A percentile compares a stretch with the other conserved stretches of the same genome.
Conservation (phyloP, 2,329 filamentous ascomycete species). For the Alternaria sp. region DNA sequence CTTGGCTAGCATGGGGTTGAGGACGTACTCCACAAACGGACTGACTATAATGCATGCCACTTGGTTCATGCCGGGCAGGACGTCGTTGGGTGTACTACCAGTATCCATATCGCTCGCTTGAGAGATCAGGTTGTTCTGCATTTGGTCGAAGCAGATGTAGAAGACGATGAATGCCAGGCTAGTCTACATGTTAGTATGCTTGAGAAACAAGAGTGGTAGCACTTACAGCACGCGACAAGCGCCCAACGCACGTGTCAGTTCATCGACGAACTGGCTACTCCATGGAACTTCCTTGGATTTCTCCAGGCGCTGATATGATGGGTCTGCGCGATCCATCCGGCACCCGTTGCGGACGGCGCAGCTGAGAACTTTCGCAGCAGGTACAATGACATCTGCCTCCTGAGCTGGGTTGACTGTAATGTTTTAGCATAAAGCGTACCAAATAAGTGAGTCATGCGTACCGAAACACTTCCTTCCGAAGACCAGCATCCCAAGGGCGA, state of each 20-base stretch:
- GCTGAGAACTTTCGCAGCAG: slow-evolving; percentile 32
- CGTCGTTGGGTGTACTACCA: slow-evolving; percentile 43
- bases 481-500: slow-evolving; percentile 64
- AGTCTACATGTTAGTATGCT: not conserved
- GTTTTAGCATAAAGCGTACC: not conserved
- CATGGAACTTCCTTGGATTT: slow-evolving; percentile 31
- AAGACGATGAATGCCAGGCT: slow-evolving; percentile 43
- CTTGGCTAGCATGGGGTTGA: slow-evolving; percentile 39
- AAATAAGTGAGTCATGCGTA: not conserved
- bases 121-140: slow-evolving; percentile 49
- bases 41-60: slow-evolving; percentile 43
- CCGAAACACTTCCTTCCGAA: slow-evolving; percentile 15
- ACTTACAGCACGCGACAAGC: slow-evolving; percentile 41
- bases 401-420: slow-evolving; percentile 19
- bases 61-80: slow-evolving; percentile 42
- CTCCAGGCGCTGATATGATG: slow-evolving; percentile 33
- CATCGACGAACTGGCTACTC: slow-evolving; percentile 33
- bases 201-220: no score
- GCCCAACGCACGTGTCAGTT: slow-evolving; percentile 37
- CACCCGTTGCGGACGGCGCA: slow-evolving; percentile 39
- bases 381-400: slow-evolving; percentile 31
- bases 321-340: slow-evolving; percentile 32
- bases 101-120: slow-evolving; percentile 47
- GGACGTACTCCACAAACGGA: slow-evolving; percentile 36
- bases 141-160: slow-evolving; percentile 49